These are phyloP conservation scores for Schizophyllum commune DNA, from an alignment of 1,284 basidiomycete genomes.

Conservation along the genomic window DNA sequence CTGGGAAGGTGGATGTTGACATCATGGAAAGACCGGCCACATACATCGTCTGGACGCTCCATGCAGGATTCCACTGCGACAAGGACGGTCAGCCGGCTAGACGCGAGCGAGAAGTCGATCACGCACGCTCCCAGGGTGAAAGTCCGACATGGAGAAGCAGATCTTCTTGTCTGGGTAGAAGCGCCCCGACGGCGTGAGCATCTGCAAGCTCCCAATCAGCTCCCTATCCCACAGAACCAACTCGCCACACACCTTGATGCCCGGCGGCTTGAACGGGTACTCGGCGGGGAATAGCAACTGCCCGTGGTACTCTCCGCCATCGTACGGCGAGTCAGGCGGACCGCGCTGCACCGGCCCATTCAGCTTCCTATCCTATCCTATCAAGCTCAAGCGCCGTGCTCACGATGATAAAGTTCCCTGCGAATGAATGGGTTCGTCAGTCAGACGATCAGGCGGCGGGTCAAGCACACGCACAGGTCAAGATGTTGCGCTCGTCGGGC, in stretches of 20 bases:
- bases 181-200: constrained; percentile 90
- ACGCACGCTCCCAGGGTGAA: constrained; percentile 83
- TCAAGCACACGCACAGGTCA: constrained; percentile 57
- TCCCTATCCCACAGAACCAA: constrained; percentile 1
- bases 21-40: constrained; percentile 19
- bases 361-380: not conserved
- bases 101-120: constrained; percentile 1
- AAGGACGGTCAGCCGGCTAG: constrained; percentile 6
- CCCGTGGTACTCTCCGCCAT: constrained; percentile 94
- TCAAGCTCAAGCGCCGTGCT: constrained; percentile 13
- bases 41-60: constrained; percentile 89
- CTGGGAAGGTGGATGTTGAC: no score
- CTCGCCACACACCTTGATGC: constrained; percentile 71
- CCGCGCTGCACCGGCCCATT: constrained; percentile 53
- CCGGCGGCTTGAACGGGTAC: constrained; percentile 92
- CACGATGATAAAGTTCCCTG: constrained; percentile 91
- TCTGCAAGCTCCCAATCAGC: constrained; percentile 34
- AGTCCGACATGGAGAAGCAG: constrained; percentile 95
- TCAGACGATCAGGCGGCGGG: constrained; percentile 4
- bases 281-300: constrained; percentile 84
- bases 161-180: constrained; percentile 94
- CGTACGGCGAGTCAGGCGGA: constrained; percentile 86
- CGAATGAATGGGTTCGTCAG: constrained; percentile 2
- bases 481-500: constrained; percentile 94
- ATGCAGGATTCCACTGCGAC: constrained; percentile 81